Percentiles rank a stretch among this genome's conserved stretches.
Conservation (phyloP, 768 basidiomycete genomes). For the Mycena pura region DNA sequence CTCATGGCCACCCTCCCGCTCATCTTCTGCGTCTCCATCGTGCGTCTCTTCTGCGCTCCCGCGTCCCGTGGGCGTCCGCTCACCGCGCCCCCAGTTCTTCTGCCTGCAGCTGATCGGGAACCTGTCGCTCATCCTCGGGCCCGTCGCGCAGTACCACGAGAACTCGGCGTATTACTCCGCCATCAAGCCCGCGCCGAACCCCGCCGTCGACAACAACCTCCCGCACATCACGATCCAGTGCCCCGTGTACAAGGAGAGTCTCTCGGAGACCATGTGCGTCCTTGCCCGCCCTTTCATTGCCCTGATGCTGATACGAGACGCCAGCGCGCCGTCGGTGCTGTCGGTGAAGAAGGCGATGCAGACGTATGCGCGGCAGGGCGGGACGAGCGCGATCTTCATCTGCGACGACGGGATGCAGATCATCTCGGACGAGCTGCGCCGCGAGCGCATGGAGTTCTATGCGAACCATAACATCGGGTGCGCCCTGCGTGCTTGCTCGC, state of each 20-base stretch:
- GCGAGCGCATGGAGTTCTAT: constrained; percentile 77
- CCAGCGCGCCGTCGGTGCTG: constrained; percentile 73
- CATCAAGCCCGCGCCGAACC: constrained; percentile 66
- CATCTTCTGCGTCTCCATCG: constrained; percentile 79
- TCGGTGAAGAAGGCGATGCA: constrained; percentile 87
- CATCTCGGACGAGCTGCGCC: constrained; percentile 64
- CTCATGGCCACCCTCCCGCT: constrained; percentile 71
- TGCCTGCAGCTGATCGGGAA: constrained; percentile 74
- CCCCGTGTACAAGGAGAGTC: constrained; percentile 87
- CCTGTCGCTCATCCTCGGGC: constrained; percentile 73
- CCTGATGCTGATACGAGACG: constrained; percentile 13
- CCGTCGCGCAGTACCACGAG: constrained; percentile 83
- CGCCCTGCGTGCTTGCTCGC: background rate
- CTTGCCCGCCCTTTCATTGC: background rate
- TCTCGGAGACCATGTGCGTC: constrained; percentile 74
- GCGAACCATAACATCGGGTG: constrained; percentile 72
- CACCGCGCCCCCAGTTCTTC: constrained; percentile 63
- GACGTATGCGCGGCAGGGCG: constrained; percentile 86
- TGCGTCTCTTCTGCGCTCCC: constrained; percentile 41
- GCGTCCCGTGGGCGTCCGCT: constrained; percentile 1
- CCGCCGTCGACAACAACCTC: constrained; percentile 69
- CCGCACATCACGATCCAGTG: constrained; percentile 84
- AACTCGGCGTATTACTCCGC: constrained; percentile 87
- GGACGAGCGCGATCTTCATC: constrained; percentile 79
- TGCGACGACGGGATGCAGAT: constrained; percentile 87